A percentile compares a stretch with the other conserved stretches of the same genome.
Evolutionary conservation across 2,329 filamentous ascomycete genomes (phyloP).

Genomic region (Diplodia scrobiculata): DNA sequence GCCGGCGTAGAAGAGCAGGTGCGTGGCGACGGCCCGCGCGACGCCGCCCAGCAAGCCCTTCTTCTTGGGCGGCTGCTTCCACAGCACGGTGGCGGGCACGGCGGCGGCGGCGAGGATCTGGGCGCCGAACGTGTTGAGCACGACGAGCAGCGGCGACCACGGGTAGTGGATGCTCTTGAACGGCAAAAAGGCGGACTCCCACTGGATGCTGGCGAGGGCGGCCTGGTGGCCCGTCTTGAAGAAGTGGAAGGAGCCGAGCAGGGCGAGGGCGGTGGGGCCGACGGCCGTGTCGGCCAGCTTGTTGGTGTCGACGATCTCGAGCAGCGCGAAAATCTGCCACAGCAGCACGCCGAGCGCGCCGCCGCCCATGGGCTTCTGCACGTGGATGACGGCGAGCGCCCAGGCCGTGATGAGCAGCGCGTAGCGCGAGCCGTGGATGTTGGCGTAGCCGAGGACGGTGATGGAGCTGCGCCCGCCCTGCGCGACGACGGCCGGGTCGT

Average conservation of each 20-base stretch:
- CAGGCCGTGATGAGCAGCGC: constrained; percentile 80
- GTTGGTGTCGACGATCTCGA: constrained; percentile 66
- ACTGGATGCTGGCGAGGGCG: constrained; percentile 82
- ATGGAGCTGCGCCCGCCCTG: constrained; percentile 51
- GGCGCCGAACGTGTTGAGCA: constrained; percentile 83
- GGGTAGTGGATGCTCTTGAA: constrained; percentile 82
- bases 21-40: constrained; percentile 70
- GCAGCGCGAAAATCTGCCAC: constrained; percentile 82
- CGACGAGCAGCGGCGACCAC: constrained; percentile 79
- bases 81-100: constrained; percentile 79
- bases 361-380: constrained; percentile 93
- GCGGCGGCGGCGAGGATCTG: constrained; percentile 80
- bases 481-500: constrained; percentile 39
- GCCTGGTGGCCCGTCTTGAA: constrained; percentile 99
- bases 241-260: constrained; percentile 92
- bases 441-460: constrained; percentile 86
- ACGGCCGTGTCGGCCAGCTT: constrained; percentile 62
- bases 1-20: constrained; percentile 79
- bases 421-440: constrained; percentile 89
- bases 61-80: constrained; percentile 82
- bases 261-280: constrained; percentile 77
- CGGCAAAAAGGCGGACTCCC: constrained; percentile 93
- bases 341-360: constrained; percentile 79
- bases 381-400: constrained; percentile 71
- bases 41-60: constrained; percentile 65